Base-by-base conservation (phyloP, 23 red algal genomes). In the Gracilariopsis chorda region DNA sequence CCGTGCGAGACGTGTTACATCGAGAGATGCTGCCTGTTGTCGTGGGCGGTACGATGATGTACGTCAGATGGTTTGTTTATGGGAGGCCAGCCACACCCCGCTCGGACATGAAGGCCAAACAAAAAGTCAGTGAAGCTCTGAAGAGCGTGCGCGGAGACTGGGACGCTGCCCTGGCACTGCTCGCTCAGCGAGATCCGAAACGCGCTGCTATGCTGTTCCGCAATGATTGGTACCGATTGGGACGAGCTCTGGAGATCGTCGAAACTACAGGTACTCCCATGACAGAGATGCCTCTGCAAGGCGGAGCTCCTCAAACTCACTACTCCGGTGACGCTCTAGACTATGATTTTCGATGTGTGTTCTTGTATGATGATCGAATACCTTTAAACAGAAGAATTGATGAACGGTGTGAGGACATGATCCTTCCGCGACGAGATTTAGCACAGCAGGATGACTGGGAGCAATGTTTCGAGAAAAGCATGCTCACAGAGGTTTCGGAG, bases 181-280 rank as follows among this genome's bases (percentile, higher is more conserved):
- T 98, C 44, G 64, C 72, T 4, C 40, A 87, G 49, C 19, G 41
- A 9, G 96, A 98, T 56, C 84, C 88, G 19, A 71, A 64, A 48
- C 80, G 96, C n/a, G 96, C 96, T 3, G 59, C 82, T 7, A 53
- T 57, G 35, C 55, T 98, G 39, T 59, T 41, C 24, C 61, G 84
- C 23, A 95, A 95, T 82, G 96, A 98, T 74, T 98, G 96, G 96
- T 98, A 98, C 76, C 88, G 96, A 0, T 73, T 98, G n/a, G 29
- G 78, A 34, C 78, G 96, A 47, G 90, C 92, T 12, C 82, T 98
- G 21, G 88, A 98, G 82, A 74, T 98, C 19, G 37, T 88, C 39
- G 78, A 86, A 45, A 71, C 72, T 0, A 86, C 88, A 14, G 96
- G 93, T 27, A 63, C 56, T 17, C 71, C 85, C 48, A 84, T 98